Evolutionary conservation across 306 rosid genomes (phyloP).

Genomic region (Hippophae gyantsensis): DNA sequence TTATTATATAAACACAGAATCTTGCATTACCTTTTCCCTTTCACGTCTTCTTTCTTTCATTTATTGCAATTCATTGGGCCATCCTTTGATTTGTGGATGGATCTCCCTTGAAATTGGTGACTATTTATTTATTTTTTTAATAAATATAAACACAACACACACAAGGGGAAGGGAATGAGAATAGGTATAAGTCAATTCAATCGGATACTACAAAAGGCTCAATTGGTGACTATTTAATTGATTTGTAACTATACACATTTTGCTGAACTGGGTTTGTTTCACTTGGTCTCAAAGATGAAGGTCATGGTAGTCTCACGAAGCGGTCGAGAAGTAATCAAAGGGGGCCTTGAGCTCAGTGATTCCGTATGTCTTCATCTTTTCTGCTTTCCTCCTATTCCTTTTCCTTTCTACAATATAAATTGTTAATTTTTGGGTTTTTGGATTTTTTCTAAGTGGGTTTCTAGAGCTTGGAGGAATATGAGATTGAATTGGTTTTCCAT

Average conservation of each 20-base stretch:
- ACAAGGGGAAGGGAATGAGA: too few species aligned
- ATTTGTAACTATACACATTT: constrained; percentile 13
- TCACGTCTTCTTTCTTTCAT: not conserved
- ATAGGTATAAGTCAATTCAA: too few species aligned
- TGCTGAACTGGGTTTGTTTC: constrained; percentile 22
- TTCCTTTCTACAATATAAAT: not conserved
- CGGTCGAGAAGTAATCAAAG: constrained; percentile 73
- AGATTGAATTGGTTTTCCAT: too few species aligned
- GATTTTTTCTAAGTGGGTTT: too few species aligned
- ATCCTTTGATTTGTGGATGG: constrained; percentile 10
- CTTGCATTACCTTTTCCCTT: constrained; percentile 18
- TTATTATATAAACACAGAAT: too few species aligned
- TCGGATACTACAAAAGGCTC: too few species aligned
- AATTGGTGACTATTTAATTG: constrained; percentile 6
- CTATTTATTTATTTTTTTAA: not conserved
- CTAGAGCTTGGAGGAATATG: too few species aligned
- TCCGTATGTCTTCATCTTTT: constrained; percentile 41
- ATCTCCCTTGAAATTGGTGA: constrained; percentile 21
- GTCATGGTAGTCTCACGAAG: constrained; percentile 65
- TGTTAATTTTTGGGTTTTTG: not conserved
- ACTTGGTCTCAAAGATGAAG: constrained; percentile 49
- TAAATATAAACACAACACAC: too few species aligned
- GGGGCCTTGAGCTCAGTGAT: constrained; percentile 67
- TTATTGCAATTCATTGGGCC: not conserved
- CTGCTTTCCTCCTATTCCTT: not conserved